phyloP scores from a whole-genome alignment of 192 early-diverging fungal genomes.

The Lobosporangium transversale region DNA sequence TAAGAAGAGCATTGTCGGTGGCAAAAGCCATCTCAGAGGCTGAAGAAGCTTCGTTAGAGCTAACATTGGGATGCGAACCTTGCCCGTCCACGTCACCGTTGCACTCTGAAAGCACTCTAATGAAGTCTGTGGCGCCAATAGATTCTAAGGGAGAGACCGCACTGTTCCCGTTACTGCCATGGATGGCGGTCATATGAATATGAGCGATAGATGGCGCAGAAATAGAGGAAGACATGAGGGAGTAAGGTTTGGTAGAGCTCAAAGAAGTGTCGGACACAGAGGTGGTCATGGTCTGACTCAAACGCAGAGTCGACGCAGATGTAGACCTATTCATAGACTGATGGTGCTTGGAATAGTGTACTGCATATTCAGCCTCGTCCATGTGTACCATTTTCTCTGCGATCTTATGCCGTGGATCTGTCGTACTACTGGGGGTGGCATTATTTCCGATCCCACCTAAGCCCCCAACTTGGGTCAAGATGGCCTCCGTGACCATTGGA shows the following conservation, averaged over 20 bases:
- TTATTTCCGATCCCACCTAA: slow-evolving; percentile 37
- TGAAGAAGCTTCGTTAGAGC: not conserved
- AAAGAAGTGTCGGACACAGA: slow-evolving; percentile 15
- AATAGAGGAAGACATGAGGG: slow-evolving; percentile 27
- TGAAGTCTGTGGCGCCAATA: slow-evolving; percentile 39
- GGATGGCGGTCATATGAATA: not conserved
- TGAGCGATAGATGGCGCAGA: slow-evolving; percentile 25
- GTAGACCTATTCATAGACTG: slow-evolving; percentile 39
- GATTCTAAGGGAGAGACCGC: slow-evolving; percentile 3
- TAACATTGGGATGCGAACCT: slow-evolving; percentile 6
- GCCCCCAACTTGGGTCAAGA: slow-evolving; percentile 43
- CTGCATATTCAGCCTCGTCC: slow-evolving; percentile 45
- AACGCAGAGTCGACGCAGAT: slow-evolving; percentile 1
- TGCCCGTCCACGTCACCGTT: slow-evolving; percentile 20
- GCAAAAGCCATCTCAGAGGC: not conserved
- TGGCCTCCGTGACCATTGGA: slow-evolving; percentile 43
- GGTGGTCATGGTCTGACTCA: slow-evolving; percentile 23
- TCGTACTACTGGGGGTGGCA: slow-evolving; percentile 16
- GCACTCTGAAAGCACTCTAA: slow-evolving; percentile 36
- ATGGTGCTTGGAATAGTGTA: slow-evolving; percentile 41
- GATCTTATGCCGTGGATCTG: slow-evolving; percentile 45
- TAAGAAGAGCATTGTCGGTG: slow-evolving; percentile 7
- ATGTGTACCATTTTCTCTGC: slow-evolving; percentile 46
- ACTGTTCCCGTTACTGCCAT: not conserved
- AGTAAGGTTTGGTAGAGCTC: not conserved